phyloP scores from a whole-genome alignment of 805 yeast species.

The Lipomyces oligophaga region DNA sequence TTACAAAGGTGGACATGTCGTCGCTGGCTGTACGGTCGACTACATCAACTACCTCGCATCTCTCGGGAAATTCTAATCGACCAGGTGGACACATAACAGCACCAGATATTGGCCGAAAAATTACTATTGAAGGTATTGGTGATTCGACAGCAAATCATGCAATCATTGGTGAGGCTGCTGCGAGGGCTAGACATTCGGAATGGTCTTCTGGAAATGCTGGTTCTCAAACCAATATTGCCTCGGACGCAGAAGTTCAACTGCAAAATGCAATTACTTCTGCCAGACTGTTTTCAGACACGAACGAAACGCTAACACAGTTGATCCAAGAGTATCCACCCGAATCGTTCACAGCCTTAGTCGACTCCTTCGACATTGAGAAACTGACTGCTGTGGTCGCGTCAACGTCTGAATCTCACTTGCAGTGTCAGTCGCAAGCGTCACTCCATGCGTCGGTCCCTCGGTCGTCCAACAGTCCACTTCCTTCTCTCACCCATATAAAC shows the following conservation, averaged over 20 bases:
- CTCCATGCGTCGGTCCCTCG: not conserved
- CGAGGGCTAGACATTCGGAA: not conserved
- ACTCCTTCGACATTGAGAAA: too few relatives aligned
- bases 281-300: constrained; percentile 17
- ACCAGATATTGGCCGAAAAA: constrained; percentile 21
- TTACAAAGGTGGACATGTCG: constrained; percentile 31
- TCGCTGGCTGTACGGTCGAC: constrained; percentile 18
- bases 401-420: too few relatives aligned
- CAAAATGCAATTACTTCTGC: constrained; percentile 10
- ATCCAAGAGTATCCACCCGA: constrained; percentile 9
- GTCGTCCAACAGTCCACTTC: not conserved
- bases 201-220: not conserved
- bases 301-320: constrained; percentile 3
- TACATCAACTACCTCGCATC: not conserved
- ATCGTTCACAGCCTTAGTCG: too few relatives aligned
- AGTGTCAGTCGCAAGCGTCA: constrained; percentile 1
- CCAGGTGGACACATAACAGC: too few relatives aligned
- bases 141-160: constrained; percentile 10
- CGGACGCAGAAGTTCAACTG: constrained; percentile 11
- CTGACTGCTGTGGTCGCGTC: too few relatives aligned
- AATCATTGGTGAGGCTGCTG: not conserved
- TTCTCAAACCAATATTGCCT: not conserved
- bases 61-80: not conserved
- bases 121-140: constrained; percentile 28
- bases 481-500: not conserved